Evolutionary conservation across 139 green algal species (phyloP), one percentile per base, ranked within the genome.

Genomic region (Micromonas pusilla): DNA sequence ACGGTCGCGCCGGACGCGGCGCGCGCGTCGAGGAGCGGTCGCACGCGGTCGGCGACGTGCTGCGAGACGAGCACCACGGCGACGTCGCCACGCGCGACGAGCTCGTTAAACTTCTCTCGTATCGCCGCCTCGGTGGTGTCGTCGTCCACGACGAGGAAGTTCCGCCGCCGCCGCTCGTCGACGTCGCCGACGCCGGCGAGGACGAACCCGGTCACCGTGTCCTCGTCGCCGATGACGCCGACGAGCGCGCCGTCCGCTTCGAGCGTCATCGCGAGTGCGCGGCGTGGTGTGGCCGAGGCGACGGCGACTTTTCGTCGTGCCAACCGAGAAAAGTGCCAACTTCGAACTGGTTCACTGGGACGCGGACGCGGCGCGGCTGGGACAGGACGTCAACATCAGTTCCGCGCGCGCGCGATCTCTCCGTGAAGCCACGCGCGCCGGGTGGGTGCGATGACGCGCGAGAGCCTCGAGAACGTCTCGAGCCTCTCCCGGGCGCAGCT

Each of bases 121-220:
- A 99, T 96, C n/a, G 84, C 60, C 38, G 85, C 87, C 16, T 88
- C 80, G 1, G 91, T 85, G 0, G 93, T 97, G 37, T 91, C 88
- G 94, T 88, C 87, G 79, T 97, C 91, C 1, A 99, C 96, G 23
- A 98, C 86, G 9, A 99, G 77, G 70, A 92, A 99, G 84, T 99
- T 99, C 39, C 78, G 86, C 63, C 91, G 90, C 62, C 91, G 91
- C 25, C 92, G 83, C 3, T 96, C 37, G 86, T 99, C 95, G 21
- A 97, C 83, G 70, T 98, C 90, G 0, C 95, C 96, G 1, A 97
- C 91, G 30, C 95, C 95, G 25, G 96, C 92, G 1, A 99, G 87
- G 52, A 99, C 79, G 75, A 99, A 97, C 26, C 96, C 96, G 2
- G 96, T 99, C 30, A 97, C 92, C 0, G 96, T 98, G 79, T 99